Base-by-base conservation (phyloP, 2,329 filamentous ascomycete species). In the Phaeosphaeriaceae sp. region DNA sequence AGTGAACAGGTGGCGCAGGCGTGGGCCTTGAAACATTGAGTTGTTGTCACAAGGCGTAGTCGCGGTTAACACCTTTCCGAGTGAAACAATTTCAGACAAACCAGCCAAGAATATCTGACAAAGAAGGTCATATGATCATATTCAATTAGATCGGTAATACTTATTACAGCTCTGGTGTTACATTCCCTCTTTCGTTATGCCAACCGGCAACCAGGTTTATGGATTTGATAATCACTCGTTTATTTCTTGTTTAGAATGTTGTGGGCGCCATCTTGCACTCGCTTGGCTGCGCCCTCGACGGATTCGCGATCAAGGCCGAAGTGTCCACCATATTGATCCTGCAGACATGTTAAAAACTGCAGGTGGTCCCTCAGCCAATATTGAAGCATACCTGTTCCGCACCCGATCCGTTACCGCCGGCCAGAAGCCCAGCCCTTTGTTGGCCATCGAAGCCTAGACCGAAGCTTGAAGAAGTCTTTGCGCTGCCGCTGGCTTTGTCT, bases 361-460 rank as follows among this genome's bases (percentile, higher is more conserved):
- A 6, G n/a, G 12, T 9, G 11, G 9, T 8, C 30, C n/a, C 7
- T 33, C 4, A 6, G 12, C 23, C 11, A 26, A 11, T 3, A 11
- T 8, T 26, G 23, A 26, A n/a, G 45, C 58, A 37, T 63, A 72
- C 69, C 62, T 72, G 69, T 46, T 72, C 69, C 28, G 68, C 68
- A 6, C 68, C 69, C 12, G 48, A 51, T n/a, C 68, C 67, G 38
- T 64, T 60, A 30, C 52, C 52, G 4, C 50, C 50, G 28, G 69
- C 68, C 50, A 71, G 42, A 26, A 61, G 35, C 50, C 61, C 64
- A 20, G 67, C 69, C 35, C 63, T 53, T 50, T 60, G 63, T 44
- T 56, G 63, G 6, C 69, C 69, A 49, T 72, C 69, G 23, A 60
- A 50, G 1, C 68, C 68, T 5, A 72, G 59, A 17, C 68, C 66